These are phyloP conservation scores for Pseudotsuga menziesii DNA, from an alignment of 75 land plant species.

Conservation along the genomic window DNA sequence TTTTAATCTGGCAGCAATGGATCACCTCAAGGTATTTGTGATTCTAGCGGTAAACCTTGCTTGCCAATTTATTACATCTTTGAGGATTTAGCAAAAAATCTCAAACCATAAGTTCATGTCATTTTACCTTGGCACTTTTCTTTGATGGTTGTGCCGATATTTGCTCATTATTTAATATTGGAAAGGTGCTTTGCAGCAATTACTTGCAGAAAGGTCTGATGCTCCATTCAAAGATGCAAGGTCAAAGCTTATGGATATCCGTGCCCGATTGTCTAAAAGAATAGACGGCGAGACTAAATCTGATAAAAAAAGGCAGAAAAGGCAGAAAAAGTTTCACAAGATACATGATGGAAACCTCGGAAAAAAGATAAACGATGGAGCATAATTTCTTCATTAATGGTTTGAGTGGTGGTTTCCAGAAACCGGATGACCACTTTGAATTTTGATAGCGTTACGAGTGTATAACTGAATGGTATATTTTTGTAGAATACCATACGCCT, in stretches of 20 bases:
- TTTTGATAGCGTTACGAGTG: too few species aligned
- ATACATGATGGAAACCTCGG: background rate
- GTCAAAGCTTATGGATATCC: constrained; percentile 64
- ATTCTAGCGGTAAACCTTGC: background rate
- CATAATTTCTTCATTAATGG: too few species aligned
- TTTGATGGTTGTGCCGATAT: background rate
- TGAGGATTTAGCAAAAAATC: background rate
- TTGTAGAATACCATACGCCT: too few species aligned
- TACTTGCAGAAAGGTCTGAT: constrained; percentile 75
- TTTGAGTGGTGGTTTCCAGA: too few species aligned
- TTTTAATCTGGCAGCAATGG: constrained; percentile 97
- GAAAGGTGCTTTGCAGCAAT: constrained; percentile 47
- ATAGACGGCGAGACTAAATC: constrained; percentile 27
- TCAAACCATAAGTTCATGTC: background rate
- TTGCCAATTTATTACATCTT: background rate
- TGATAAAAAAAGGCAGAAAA: constrained; percentile 37
- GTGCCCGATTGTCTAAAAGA: constrained; percentile 47
- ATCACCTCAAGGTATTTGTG: constrained; percentile 77
- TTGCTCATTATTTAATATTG: background rate
- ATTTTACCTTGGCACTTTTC: background rate
- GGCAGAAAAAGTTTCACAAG: constrained; percentile 30
- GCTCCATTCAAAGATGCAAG: constrained; percentile 80
- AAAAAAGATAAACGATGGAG: too few species aligned
- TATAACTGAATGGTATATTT: too few species aligned
- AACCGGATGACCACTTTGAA: too few species aligned